A percentile compares a stretch with the other conserved stretches of the same genome.
These are phyloP conservation scores for Dactylonectria estremocensis DNA, from an alignment of 2,329 filamentous ascomycete genomes.

Conservation along the genomic window DNA sequence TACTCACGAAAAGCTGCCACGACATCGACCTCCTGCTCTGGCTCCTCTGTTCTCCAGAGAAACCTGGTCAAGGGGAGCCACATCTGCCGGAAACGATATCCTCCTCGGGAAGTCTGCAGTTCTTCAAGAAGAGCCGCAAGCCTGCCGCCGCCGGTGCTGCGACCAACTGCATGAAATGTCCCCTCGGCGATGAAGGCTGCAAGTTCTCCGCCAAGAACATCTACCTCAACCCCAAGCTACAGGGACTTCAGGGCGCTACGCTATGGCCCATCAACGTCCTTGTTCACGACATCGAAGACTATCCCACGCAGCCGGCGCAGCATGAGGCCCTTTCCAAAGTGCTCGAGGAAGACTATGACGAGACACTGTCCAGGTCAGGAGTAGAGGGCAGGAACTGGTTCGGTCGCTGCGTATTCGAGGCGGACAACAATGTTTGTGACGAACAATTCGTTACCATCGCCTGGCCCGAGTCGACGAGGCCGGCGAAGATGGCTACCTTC, in stretches of 20 bases:
- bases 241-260: constrained; percentile 75
- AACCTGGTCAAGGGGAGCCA: constrained; percentile 62
- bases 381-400: constrained; percentile 79
- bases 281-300: constrained; percentile 92
- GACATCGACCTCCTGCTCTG: constrained; percentile 95
- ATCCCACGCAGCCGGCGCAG: constrained; percentile 62
- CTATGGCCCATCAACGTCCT: constrained; percentile 91
- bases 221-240: constrained; percentile 78
- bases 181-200: constrained; percentile 77
- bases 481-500: constrained; percentile 88
- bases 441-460: constrained; percentile 91
- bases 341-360: constrained; percentile 69
- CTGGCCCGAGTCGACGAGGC: constrained; percentile 81
- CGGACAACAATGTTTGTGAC: constrained; percentile 94
- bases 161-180: constrained; percentile 89
- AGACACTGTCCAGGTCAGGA: constrained; percentile 62
- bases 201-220: constrained; percentile 89
- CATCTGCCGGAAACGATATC: constrained; percentile 84
- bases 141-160: constrained; percentile 80
- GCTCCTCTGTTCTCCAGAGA: constrained; percentile 83
- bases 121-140: constrained; percentile 84
- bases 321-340: constrained; percentile 59
- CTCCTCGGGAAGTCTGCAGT: constrained; percentile 82
- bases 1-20: constrained; percentile 96
- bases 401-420: constrained; percentile 94